Conservation (phyloP, 768 basidiomycete genomes). For the Suillus discolor region DNA sequence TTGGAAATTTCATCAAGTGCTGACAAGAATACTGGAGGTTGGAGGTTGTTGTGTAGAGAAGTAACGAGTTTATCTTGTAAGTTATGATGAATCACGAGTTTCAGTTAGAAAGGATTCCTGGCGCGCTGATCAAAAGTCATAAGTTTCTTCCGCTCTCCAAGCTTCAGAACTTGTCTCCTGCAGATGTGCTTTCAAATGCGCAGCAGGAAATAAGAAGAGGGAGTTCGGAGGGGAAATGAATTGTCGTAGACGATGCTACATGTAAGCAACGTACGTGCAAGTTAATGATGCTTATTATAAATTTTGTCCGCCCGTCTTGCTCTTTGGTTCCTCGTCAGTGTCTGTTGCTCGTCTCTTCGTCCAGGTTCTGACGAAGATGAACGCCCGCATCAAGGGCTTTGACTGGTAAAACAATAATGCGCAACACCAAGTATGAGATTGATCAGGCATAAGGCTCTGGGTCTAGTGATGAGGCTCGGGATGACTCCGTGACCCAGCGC, state of each 20-base stretch:
- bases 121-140: not conserved
- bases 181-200: not conserved
- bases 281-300: not conserved
- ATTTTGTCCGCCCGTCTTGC: not conserved
- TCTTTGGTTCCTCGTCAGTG: not conserved
- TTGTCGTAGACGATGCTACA: not conserved
- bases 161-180: not conserved
- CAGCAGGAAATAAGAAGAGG: not conserved
- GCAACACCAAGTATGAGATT: no score
- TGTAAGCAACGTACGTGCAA: no score
- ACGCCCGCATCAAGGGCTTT: no score
- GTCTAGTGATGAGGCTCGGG: not conserved
- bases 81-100: not conserved
- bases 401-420: no score
- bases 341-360: not conserved
- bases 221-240: not conserved
- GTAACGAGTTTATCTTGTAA: constrained; percentile 2
- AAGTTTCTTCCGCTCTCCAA: not conserved
- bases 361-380: not conserved
- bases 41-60: constrained; percentile 5
- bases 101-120: not conserved
- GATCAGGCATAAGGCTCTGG: no score
- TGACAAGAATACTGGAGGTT: constrained; percentile 25
- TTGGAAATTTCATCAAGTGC: constrained; percentile 85
- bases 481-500: not conserved